Percentiles rank a stretch among this genome's conserved stretches.
Evolutionary conservation across 768 basidiomycete species (phyloP).

Genomic region (Boletus speciosus): DNA sequence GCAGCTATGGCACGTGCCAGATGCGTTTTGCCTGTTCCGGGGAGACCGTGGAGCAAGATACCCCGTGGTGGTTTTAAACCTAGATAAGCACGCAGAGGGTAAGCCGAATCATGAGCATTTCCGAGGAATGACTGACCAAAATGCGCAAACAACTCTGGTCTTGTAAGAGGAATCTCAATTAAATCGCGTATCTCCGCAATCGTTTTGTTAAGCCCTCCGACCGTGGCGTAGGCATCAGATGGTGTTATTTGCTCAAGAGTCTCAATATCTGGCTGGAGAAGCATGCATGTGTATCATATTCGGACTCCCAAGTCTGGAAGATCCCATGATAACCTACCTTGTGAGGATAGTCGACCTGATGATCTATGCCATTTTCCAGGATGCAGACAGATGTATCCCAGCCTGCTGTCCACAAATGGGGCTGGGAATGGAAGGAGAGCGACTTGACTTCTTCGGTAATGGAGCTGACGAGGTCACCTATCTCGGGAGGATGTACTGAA

Average conservation of each 20-base stretch:
- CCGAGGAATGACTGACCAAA: conserved; percentile 49
- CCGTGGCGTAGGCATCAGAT: conserved; percentile 66
- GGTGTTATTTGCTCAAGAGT: conserved; percentile 40
- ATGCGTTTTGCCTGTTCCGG: conserved; percentile 97
- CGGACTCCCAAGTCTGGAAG: not conserved
- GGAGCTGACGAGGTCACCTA: conserved; percentile 23
- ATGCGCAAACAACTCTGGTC: conserved; percentile 75
- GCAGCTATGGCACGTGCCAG: conserved; percentile 91
- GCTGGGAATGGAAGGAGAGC: conserved; percentile 41
- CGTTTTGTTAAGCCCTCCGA: conserved; percentile 87
- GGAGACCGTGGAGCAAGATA: conserved; percentile 90
- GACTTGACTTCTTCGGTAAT: conserved; percentile 41
- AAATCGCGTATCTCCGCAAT: conserved; percentile 83
- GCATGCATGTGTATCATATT: conserved; percentile 14
- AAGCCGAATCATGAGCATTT: conserved; percentile 16
- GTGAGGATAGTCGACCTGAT: conserved; percentile 28
- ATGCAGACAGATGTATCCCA: conserved; percentile 67
- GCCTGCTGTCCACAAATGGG: conserved; percentile 54
- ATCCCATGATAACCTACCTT: conserved; percentile 29
- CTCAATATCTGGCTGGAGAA: conserved; percentile 44
- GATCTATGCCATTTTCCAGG: conserved; percentile 26
- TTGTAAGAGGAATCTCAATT: conserved; percentile 79
- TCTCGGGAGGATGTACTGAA: conserved; percentile 26
- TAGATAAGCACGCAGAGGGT: conserved; percentile 19
- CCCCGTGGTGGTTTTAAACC: conserved; percentile 97